These are phyloP conservation scores for Serendipita indica DNA, from an alignment of 768 basidiomycete species.

Conservation along the genomic window DNA sequence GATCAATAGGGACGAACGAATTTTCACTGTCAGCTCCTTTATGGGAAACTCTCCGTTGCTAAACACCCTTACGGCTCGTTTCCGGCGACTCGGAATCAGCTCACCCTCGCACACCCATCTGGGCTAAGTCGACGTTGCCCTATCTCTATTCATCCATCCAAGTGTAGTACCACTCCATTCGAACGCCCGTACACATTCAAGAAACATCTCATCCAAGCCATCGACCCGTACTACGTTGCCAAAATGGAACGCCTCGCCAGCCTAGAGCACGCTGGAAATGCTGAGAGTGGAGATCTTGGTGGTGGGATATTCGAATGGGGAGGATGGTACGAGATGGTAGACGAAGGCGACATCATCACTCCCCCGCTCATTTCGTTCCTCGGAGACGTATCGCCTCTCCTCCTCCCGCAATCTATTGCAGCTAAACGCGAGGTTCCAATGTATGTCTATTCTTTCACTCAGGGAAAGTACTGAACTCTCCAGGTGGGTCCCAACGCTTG, in stretches of 20 bases:
- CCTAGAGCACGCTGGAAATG: not conserved
- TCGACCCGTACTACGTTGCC: slow-evolving; percentile 2
- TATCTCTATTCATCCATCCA: not conserved
- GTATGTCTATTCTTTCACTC: not conserved
- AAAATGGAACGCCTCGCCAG: not conserved
- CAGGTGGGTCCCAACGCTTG: slow-evolving; percentile 6
- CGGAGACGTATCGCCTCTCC: not conserved
- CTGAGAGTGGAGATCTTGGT: not conserved
- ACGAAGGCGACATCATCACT: not conserved
- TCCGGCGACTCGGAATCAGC: not conserved
- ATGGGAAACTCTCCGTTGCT: not conserved
- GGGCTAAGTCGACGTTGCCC: not conserved
- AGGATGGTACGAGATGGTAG: not conserved
- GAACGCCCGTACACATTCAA: not conserved
- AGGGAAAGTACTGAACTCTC: not conserved
- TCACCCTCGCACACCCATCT: slow-evolving; percentile 2
- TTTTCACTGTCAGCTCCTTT: not conserved
- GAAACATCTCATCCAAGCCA: not conserved
- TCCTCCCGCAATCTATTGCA: not conserved
- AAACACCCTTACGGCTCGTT: slow-evolving; percentile 5
- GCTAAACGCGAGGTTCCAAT: not conserved
- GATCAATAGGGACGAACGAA: not conserved
- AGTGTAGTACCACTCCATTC: slow-evolving; percentile 1
- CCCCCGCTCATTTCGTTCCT: not conserved
- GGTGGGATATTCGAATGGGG: not conserved